Evolutionary conservation across 345 rosid species (phyloP), one percentile per base, ranked within the genome.

Genomic region (Citrus unshiu): DNA sequence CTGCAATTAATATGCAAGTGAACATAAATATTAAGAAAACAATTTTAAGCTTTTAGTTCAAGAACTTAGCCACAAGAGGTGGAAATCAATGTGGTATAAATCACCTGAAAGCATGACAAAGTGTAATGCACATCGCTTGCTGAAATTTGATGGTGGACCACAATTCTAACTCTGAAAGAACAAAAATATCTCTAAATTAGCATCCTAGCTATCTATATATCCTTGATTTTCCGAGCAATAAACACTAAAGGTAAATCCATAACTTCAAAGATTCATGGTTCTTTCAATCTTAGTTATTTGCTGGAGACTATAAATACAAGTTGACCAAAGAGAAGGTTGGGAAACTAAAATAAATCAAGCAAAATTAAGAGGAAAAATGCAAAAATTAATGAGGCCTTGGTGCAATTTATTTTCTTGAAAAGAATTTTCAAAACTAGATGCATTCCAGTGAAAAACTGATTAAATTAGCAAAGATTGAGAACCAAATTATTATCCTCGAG

Each of bases 141-240:
- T 24, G 97, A 95, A 77, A 95, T 89, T 74, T 95, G 98, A 83
- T 95, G 89, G 84, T 93, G 98, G 35, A 93, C 78, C 29, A 93
- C 99, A 82, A 92, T 83, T 87, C 98, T 86, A 37, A 93, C 83
- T 39, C 98, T 95, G 92, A 74, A 80, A 84, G 13, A 29, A 49
- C 9, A 62, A 54, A 70, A 18, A 1, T 6, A n/a, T 63, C 0
- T 30, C 37, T 54, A 65, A 5, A 9, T 21, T 37, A 68, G 54
- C 71, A 13, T 18, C 24, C 37, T 6, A 64, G 68, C 22, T 14
- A 64, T 32, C n/a, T 32, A 4, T 4, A 2, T n/a, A 24, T 59
- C 3, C 12, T 59, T 9, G 25, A n/a, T 7, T 9, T 7, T 64
- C 3, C 0, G 5, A 67, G 70, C 13, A 34, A 37, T 22, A 35